phyloP scores from a whole-genome alignment of 768 basidiomycete genomes.

The Saitozyma sp. region DNA sequence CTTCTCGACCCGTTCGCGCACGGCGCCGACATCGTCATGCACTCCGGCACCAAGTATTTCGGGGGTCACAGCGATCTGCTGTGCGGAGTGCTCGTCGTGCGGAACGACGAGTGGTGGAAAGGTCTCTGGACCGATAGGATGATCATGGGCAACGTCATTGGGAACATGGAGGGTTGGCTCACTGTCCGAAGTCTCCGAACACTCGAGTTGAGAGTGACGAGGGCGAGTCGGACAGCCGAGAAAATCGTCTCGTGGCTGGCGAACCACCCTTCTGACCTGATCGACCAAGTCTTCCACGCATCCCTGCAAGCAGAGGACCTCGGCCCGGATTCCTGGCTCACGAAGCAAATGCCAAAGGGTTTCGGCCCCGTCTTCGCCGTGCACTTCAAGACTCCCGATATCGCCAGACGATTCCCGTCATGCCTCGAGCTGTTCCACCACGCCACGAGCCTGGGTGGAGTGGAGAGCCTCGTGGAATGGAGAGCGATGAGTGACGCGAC shows the following conservation, averaged over 20 bases:
- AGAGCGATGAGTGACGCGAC: no score
- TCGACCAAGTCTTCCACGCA: no score
- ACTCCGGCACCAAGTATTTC: slow-evolving; percentile 3
- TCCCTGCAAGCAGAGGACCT: no score
- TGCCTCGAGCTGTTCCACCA: no score
- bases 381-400: no score
- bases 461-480: no score
- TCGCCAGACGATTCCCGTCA: no score
- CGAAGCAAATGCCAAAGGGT: no score
- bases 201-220: neutral
- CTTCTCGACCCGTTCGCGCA: slow-evolving; percentile 1
- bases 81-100: neutral
- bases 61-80: neutral
- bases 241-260: neutral
- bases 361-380: no score
- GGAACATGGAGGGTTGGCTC: neutral
- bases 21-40: slow-evolving; percentile 3
- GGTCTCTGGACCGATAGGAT: neutral
- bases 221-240: neutral
- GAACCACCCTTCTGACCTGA: no score
- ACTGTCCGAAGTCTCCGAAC: neutral
- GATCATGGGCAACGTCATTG: neutral
- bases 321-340: no score
- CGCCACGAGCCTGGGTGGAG: no score
- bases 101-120: neutral